Conservation (phyloP, 257 asterid species). For the Forsythia suspensa region DNA sequence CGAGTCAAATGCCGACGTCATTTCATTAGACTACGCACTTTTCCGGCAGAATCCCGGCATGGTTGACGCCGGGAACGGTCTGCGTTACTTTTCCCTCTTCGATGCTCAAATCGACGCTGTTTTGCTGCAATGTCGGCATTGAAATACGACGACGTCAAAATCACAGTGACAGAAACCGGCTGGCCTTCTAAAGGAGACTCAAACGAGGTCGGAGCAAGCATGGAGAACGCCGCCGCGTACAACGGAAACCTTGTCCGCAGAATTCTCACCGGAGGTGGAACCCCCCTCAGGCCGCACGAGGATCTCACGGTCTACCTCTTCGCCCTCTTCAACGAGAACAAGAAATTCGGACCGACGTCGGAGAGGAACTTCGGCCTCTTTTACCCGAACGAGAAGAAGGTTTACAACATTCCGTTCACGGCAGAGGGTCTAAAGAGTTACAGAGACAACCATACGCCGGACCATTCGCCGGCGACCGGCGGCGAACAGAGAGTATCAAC, state of each 20-base stretch:
- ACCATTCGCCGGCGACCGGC: conserved; percentile 39
- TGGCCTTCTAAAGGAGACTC: conserved; percentile 96
- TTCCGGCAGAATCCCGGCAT: conserved; percentile 74
- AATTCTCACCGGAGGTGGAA: conserved; percentile 75
- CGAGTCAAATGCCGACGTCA: conserved; percentile 78
- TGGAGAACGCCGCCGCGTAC: conserved; percentile 82
- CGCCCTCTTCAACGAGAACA: conserved; percentile 90
- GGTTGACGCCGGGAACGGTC: conserved; percentile 69
- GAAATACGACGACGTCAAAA: conserved; percentile 57
- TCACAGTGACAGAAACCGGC: conserved; percentile 76
- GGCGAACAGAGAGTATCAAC: conserved; percentile 38
- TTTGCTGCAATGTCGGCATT: conserved; percentile 71
- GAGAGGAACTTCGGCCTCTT: conserved; percentile 91
- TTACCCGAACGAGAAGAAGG: conserved; percentile 72
- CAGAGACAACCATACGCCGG: conserved; percentile 36
- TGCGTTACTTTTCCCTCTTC: conserved; percentile 65
- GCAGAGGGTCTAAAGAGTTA: conserved; percentile 48
- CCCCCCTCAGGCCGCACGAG: conserved; percentile 70
- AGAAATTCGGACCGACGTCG: conserved; percentile 77
- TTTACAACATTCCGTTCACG: conserved; percentile 72
- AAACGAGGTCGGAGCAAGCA: conserved; percentile 71
- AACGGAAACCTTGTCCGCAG: conserved; percentile 73
- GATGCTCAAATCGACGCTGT: conserved; percentile 97
- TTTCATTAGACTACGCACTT: conserved; percentile 79
- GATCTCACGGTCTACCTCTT: conserved; percentile 68